Evolutionary conservation across 1,284 basidiomycete genomes (phyloP).

Genomic region (Moniliophthora roreri): DNA sequence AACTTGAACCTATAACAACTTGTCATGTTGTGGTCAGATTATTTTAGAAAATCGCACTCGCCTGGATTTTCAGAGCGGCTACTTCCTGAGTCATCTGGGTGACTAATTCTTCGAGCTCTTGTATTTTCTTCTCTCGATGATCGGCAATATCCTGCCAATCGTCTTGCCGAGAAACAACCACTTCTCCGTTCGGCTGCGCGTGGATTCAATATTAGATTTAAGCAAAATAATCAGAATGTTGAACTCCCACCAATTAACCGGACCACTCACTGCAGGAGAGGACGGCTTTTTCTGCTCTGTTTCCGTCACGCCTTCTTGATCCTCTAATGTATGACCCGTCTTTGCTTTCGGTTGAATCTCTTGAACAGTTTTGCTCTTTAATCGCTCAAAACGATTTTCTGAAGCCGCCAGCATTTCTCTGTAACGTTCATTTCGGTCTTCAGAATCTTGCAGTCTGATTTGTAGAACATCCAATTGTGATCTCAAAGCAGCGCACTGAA

Average conservation of each 20-base stretch:
- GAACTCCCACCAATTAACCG: conserved; percentile 66
- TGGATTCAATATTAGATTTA: conserved; percentile 44
- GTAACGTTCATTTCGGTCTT: conserved; percentile 54
- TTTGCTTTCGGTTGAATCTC: conserved; percentile 34
- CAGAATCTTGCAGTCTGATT: conserved; percentile 53
- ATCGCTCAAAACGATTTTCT: conserved; percentile 73
- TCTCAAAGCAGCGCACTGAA: conserved; percentile 55
- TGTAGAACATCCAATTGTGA: conserved; percentile 64
- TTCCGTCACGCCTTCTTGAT: conserved; percentile 42
- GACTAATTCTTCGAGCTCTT: conserved; percentile 45
- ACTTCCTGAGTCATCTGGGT: conserved; percentile 39
- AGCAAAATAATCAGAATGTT: conserved; percentile 35
- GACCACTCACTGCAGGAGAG: conserved; percentile 69
- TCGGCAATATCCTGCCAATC: conserved; percentile 36
- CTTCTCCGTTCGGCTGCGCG: conserved; percentile 30
- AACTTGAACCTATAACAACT: background rate
- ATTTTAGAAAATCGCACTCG: conserved; percentile 22
- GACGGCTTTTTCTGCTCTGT: conserved; percentile 53
- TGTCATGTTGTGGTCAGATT: background rate
- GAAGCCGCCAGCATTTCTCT: conserved; percentile 59
- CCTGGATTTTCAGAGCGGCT: conserved; percentile 44
- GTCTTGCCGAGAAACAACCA: conserved; percentile 28
- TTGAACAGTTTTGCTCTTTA: conserved; percentile 62
- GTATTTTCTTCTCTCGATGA: conserved; percentile 41
- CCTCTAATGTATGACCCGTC: conserved; percentile 26